Base-by-base conservation (phyloP, 225 moss, liverwort and hornwort genomes). In the Bryum argenteum region DNA sequence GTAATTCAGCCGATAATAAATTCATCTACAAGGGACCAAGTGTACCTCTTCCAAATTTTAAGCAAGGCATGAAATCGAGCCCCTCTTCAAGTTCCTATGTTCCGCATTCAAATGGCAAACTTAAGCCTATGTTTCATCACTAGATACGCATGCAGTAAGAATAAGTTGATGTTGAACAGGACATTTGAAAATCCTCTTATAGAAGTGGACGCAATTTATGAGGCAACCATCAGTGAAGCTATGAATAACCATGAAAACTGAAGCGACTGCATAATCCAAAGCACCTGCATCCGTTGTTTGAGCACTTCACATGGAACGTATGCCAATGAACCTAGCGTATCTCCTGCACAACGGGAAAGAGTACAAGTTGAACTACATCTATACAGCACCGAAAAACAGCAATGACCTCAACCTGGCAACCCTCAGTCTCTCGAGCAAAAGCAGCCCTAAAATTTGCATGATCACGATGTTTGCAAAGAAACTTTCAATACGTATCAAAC, bases 281-380 rank as follows among this genome's bases (percentile, higher is more conserved):
- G 61, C 63, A 90, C 85, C 88, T 90, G 90, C 90, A 90, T 90
- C 65, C 90, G 81, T 67, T 82, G 88, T 76, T 90, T 90, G 41
- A 90, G 79, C 64, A 90, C 90, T 86, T 90, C 90, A 84, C 90
- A 88, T 11, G 90, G 90, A 64, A 90, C 88, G 57, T 90, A 90
- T 64, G 82, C 85, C 59, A 90, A 78, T 58, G 90, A 90, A 45
- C 90, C 90, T 48, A 90, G 50, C 5, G 87, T 80, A 73, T 90
- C 90, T 56, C 90, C 83, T 90, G 81, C 70, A 80, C 43, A 73
- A 71, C 45, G 63, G 18, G 18, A 42, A 54, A 57, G 28, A 15
- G 2, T 11, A 53, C 42, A 47, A 28, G 54, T 18, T 33, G 23
- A 19, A 60, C 2, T 33, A 6, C 6, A 43, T 61, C 44, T 8